These are phyloP conservation scores for Trichoderma cornu-damae DNA, from an alignment of 2,329 filamentous ascomycete species.

Conservation along the genomic window DNA sequence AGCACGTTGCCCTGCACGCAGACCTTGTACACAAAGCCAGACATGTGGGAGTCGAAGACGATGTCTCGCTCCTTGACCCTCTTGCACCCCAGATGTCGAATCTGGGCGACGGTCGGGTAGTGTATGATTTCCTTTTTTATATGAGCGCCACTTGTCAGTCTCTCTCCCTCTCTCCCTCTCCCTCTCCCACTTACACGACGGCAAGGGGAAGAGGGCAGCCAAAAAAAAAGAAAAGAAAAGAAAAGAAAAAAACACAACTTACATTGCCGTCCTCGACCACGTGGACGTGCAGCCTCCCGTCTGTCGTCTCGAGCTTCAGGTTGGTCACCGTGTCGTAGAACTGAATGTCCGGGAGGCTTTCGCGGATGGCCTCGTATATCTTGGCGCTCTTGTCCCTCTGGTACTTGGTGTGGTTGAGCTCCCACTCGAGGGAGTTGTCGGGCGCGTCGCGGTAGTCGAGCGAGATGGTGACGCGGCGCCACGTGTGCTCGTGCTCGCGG, in stretches of 20 bases:
- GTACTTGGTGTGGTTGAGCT: conserved; percentile 69
- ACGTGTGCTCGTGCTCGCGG: conserved; percentile 70
- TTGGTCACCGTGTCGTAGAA: conserved; percentile 97
- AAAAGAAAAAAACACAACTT: too few relatives aligned
- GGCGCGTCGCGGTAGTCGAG: conserved; percentile 83
- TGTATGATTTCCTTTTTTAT: conserved; percentile 75
- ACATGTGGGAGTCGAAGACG: conserved; percentile 85
- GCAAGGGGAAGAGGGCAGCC: too few relatives aligned
- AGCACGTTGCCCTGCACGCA: conserved; percentile 60
- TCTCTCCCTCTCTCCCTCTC: too few relatives aligned
- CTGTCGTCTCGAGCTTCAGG: conserved; percentile 82
- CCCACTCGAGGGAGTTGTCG: conserved; percentile 76
- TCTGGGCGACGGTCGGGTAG: conserved; percentile 68
- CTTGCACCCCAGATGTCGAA: conserved; percentile 66
- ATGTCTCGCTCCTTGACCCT: conserved; percentile 69
- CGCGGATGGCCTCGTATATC: conserved; percentile 91
- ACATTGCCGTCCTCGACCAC: conserved; percentile 93
- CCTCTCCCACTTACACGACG: too few relatives aligned
- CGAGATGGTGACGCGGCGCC: conserved; percentile 87
- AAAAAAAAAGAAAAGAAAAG: too few relatives aligned
- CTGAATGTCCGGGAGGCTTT: conserved; percentile 86
- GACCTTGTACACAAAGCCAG: conserved; percentile 96
- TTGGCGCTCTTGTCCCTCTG: conserved; percentile 89
- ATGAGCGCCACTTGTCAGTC: neutral
- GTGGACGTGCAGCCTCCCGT: conserved; percentile 86